phyloP scores from a whole-genome alignment of 257 asterid species.

The Gynochthodes officinalis region DNA sequence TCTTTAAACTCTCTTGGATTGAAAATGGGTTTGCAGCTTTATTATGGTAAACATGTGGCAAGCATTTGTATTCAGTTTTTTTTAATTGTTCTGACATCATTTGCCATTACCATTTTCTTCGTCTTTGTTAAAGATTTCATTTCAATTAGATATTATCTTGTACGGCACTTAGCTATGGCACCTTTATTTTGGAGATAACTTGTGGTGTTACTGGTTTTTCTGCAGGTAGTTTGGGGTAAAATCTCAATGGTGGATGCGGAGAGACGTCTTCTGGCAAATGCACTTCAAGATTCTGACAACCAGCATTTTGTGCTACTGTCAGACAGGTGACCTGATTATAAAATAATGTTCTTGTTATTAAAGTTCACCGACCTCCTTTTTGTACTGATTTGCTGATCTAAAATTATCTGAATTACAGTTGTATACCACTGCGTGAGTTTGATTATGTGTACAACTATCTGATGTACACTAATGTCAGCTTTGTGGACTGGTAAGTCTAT shows the following conservation, averaged over 20 bases:
- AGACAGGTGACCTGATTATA: constrained; percentile 61
- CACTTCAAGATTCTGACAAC: constrained; percentile 81
- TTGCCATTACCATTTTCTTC: not conserved
- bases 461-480: constrained; percentile 91
- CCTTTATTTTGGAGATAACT: not conserved
- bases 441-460: constrained; percentile 88
- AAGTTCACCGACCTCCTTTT: constrained; percentile 8
- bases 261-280: constrained; percentile 80
- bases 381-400: constrained; percentile 26
- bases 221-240: constrained; percentile 98
- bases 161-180: not conserved
- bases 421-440: constrained; percentile 84
- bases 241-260: constrained; percentile 99
- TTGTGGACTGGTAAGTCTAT: constrained; percentile 77
- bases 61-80: not conserved
- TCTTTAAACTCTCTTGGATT: not conserved
- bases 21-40: not conserved
- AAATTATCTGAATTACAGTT: constrained; percentile 58
- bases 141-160: not conserved
- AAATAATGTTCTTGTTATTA: constrained; percentile 9
- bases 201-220: constrained; percentile 1
- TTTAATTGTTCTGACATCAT: not conserved
- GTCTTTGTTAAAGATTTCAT: not conserved
- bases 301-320: constrained; percentile 90
- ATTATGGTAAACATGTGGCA: not conserved